Percentiles rank a stretch among this genome's conserved stretches.
Conservation (phyloP, 2,329 filamentous ascomycete species). For the Fusarium gaditjirri region DNA sequence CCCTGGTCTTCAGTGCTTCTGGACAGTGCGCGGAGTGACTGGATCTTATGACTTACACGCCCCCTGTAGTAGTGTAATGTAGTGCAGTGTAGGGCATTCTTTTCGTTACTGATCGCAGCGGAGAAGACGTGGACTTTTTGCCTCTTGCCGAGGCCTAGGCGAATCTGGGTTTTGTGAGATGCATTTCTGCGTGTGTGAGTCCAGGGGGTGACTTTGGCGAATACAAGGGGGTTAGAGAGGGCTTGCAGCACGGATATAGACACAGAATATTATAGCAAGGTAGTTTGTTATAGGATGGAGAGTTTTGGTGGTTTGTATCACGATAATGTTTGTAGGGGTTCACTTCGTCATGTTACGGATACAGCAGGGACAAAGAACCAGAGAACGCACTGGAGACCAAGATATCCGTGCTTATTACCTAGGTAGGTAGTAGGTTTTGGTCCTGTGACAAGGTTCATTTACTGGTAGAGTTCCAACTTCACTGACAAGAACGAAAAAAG, state of each 20-base stretch:
- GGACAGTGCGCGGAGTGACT: conserved; percentile 24
- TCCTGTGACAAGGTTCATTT: neutral
- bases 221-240: neutral
- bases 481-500: conserved; percentile 1
- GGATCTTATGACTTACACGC: conserved; percentile 20
- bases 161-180: conserved; percentile 13
- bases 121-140: conserved; percentile 25
- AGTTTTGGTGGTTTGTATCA: neutral
- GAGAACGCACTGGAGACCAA: neutral
- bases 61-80: neutral
- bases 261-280: neutral
- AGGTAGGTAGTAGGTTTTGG: too few species aligned
- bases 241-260: neutral
- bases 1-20: neutral
- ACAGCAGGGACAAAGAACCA: neutral
- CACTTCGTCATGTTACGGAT: neutral
- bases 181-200: conserved; percentile 7
- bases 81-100: neutral
- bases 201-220: conserved; percentile 10
- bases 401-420: neutral
- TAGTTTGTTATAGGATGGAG: neutral
- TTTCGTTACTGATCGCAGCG: conserved; percentile 3
- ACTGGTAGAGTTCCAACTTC: neutral
- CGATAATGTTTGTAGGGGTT: neutral
- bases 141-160: conserved; percentile 3